A percentile compares a stretch with the other conserved stretches of the same genome.
Conservation (phyloP, 2,329 filamentous ascomycete species). For the Penicillium digitatum region DNA sequence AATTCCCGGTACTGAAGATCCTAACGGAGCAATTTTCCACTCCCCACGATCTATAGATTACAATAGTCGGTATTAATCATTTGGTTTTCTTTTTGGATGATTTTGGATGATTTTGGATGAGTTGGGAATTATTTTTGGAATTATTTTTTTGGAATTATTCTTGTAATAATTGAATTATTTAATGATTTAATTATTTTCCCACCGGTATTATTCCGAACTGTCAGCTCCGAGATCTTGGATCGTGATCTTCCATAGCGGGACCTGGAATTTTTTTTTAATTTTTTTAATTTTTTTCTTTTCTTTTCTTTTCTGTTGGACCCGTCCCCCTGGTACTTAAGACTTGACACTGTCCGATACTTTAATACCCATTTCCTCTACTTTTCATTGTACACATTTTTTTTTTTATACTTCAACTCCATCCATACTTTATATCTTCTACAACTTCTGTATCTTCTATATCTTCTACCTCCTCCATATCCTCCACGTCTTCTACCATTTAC, state of each 20-base stretch:
- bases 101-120: no score
- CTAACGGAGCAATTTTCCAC: slow-evolving; percentile 18
- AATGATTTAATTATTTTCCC: background rate
- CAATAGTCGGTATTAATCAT: slow-evolving; percentile 7
- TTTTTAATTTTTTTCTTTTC: no score
- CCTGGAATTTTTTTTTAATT: no score
- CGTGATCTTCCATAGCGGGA: slow-evolving; percentile 39
- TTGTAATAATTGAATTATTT: no score
- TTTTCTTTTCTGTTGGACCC: slow-evolving; percentile 29
- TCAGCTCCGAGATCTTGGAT: slow-evolving; percentile 42
- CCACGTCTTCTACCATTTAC: background rate
- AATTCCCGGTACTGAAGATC: slow-evolving; percentile 26
- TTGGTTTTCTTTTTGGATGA: slow-evolving; percentile 1
- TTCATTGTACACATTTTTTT: background rate
- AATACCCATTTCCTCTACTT: background rate
- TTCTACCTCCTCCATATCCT: background rate
- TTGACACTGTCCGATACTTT: slow-evolving; percentile 15
- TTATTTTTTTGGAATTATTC: no score
- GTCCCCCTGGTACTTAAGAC: slow-evolving; percentile 30
- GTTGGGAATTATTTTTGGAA: no score
- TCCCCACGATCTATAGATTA: slow-evolving; percentile 13
- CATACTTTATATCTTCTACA: background rate
- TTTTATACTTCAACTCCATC: background rate
- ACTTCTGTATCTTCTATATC: background rate
- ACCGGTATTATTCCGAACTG: slow-evolving; percentile 29